phyloP scores from a whole-genome alignment of 2,329 filamentous ascomycete genomes.

The Neopestalotiopsis sp. region DNA sequence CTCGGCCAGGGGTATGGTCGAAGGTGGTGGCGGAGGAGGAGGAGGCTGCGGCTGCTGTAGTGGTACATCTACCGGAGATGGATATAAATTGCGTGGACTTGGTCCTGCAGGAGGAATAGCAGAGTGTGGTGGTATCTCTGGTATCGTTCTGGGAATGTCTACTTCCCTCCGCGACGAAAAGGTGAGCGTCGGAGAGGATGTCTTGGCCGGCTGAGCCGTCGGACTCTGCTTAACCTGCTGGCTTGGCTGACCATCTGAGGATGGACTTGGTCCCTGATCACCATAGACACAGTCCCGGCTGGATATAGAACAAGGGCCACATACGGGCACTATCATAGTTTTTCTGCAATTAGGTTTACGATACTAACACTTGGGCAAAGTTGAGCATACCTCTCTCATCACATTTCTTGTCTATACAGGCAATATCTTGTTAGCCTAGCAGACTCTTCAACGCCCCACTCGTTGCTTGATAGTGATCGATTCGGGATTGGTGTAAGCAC shows the following conservation, averaged over 20 bases:
- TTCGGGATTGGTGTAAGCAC: not conserved
- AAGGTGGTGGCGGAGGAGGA: not conserved
- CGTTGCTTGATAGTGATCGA: not conserved
- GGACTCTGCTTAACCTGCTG: not conserved
- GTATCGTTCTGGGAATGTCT: not conserved
- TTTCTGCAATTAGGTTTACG: not conserved
- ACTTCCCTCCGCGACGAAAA: not conserved
- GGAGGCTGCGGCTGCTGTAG: not conserved
- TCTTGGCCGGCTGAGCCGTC: not conserved
- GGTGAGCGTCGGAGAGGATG: not conserved
- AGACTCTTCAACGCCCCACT: not conserved
- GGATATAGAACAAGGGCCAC: slow-evolving; percentile 27
- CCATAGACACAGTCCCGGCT: slow-evolving; percentile 26
- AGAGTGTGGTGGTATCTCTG: not conserved
- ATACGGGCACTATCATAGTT: slow-evolving; percentile 21
- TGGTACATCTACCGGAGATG: slow-evolving; percentile 15
- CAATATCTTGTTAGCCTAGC: slow-evolving; percentile 21
- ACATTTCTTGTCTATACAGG: slow-evolving; percentile 26
- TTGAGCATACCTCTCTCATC: slow-evolving; percentile 26
- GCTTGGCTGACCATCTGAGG: not conserved
- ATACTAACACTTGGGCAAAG: not conserved
- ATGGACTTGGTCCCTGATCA: slow-evolving; percentile 9
- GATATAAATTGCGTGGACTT: slow-evolving; percentile 20
- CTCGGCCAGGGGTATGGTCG: slow-evolving; percentile 12
- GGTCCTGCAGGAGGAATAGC: not conserved